Evolutionary conservation across 139 green algal genomes (phyloP), one percentile per base, ranked within the genome.

Genomic region (Picochlorum costavermella): DNA sequence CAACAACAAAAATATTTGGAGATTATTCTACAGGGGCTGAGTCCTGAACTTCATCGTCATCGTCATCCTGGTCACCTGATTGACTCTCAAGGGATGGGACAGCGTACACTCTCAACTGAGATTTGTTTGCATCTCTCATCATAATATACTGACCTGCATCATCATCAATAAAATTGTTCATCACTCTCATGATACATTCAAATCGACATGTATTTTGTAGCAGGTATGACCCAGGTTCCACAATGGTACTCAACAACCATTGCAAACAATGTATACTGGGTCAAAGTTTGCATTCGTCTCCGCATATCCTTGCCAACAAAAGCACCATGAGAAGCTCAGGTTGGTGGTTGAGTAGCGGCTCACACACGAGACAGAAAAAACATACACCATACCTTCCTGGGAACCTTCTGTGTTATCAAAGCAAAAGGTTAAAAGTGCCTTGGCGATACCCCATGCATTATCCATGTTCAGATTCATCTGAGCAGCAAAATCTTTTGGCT

Each of bases 371-470:
- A 28, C 46, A 55, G 20, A 23, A 55, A 9, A 28, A 55, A 14
- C n/a, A n/a, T 17, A 53, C 31, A 59, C 23, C 71, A 28, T 68
- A 77, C 71, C 71, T 17, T 77, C 71, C 17, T 94, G 33, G 6
- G 33, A 40, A 40, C 8, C 84, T 14, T 84, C 76, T 56, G 90
- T 69, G 66, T 82, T 84, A 10, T 73, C 59, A 40, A 90, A 72
- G 62, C 86, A 84, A 71, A 97, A 67, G 70, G 97, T 89, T 20
- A 94, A 71, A 28, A 99, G 68, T 36, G 77, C 82, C 14, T 85
- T 84, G 57, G 96, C 75, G 31, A 98, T 92, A 69, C 92, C 94
- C 94, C 94, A 99, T 75, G 88, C 90, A 86, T 95, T 95, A 64
- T 94, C 87, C 76, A 95, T 85, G 65, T 79, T 90, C 36, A 99